Base-by-base conservation (phyloP, 176 grass and related monocot species). In the Triticum urartu region DNA sequence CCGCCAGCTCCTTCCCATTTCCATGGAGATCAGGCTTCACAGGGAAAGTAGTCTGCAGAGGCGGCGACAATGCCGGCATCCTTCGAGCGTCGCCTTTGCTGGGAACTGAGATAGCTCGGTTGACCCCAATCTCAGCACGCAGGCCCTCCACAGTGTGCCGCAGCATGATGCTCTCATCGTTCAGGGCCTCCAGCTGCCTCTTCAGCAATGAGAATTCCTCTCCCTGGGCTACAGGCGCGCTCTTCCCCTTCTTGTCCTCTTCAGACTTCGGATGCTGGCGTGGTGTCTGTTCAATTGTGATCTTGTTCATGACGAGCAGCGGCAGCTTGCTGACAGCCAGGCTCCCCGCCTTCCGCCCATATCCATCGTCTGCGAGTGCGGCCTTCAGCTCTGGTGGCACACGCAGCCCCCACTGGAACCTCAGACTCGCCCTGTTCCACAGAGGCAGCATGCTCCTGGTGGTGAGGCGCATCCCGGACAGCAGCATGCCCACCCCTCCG, bases 231-330 rank as follows among this genome's bases (percentile, higher is more conserved):
- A 70, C 17, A 7, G 24, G 6, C 0, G 8, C 8, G 11, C 80
- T 85, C 83, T 83, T 90, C 47, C 58, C 70, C 47, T 88, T 77
- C 67, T 85, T 87, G 17, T 43, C 79, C 0, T 35, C 72, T 22
- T 87, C 75, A 1, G 52, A 14, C 32, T 56, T 25, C 0, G 7
- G 58, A 32, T 56, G 11, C 25, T 0, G 6, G 9, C 26, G 58
- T 13, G 48, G 61, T 2, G 78, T 82, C 1, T 94, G 92, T 80
- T 96, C 89, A 18, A 99, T 96, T 15, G 97, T 94, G 84, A 99
- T 93, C 92, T 94, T 99, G 80, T 86, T 93, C 94, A 99, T 87
- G 18, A 94, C 90, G 3, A 96, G 81, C 56, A 96, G 84, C 0
- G 94, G 94, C 58, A 99, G 64, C 89, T 99, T 96, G 83, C 71